These are phyloP conservation scores for Saccharum hybrid DNA, from an alignment of 202 grass and related monocot species.

Conservation along the genomic window DNA sequence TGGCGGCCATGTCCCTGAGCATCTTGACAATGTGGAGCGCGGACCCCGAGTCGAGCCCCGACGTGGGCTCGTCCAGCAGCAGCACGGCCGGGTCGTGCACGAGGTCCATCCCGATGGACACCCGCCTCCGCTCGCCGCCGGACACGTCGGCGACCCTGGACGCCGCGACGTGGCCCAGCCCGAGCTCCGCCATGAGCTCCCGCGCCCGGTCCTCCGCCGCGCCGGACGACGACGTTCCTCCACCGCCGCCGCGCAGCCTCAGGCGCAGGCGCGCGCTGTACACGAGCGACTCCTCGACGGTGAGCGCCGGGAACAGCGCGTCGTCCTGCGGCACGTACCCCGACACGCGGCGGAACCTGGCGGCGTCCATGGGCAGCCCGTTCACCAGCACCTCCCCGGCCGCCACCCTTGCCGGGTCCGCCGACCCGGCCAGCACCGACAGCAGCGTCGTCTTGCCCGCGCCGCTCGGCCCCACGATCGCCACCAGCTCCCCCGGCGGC, in stretches of 20 bases:
- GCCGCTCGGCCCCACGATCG: slow-evolving; percentile 84
- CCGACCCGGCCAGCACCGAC: slow-evolving; percentile 74
- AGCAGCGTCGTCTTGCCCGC: slow-evolving; percentile 87
- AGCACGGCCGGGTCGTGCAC: slow-evolving; percentile 88
- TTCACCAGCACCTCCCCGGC: slow-evolving; percentile 72
- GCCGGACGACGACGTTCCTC: too few species aligned
- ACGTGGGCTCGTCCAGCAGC: slow-evolving; percentile 92
- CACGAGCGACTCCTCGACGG: slow-evolving; percentile 82
- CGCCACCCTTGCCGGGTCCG: slow-evolving; percentile 55
- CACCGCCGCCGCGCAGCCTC: slow-evolving; percentile 38
- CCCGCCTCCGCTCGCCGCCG: slow-evolving; percentile 77
- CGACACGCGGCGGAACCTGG: slow-evolving; percentile 73
- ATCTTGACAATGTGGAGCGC: slow-evolving; percentile 87
- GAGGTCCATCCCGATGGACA: slow-evolving; percentile 88
- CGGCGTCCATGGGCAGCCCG: slow-evolving; percentile 66
- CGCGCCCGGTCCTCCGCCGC: not conserved
- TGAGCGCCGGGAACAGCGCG: slow-evolving; percentile 85
- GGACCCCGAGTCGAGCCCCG: slow-evolving; percentile 81
- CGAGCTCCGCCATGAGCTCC: slow-evolving; percentile 78
- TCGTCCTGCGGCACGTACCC: slow-evolving; percentile 95
- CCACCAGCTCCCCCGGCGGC: slow-evolving; percentile 67
- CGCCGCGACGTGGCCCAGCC: slow-evolving; percentile 56
- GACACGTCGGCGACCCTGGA: slow-evolving; percentile 66
- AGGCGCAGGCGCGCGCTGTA: slow-evolving; percentile 84
- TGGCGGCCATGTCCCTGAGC: slow-evolving; percentile 68